Percentiles rank a stretch among this genome's conserved stretches.
Conservation (phyloP, 2,329 filamentous ascomycete species). For the Ophiocordyceps australis region DNA sequence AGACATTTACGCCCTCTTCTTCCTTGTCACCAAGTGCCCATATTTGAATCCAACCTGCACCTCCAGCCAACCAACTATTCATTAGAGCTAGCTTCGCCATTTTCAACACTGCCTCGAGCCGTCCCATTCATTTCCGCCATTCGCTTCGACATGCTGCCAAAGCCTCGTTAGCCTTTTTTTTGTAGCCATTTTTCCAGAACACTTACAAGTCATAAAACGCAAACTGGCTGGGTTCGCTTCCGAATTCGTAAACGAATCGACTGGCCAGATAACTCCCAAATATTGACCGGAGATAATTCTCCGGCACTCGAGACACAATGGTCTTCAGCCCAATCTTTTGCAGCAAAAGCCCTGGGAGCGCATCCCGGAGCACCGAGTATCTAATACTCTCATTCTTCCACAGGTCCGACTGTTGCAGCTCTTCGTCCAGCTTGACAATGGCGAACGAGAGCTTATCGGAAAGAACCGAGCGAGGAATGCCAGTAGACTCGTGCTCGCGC, state of each 20-base stretch:
- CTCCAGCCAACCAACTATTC: no score
- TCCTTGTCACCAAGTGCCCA: no score
- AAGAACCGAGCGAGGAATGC: constrained; percentile 63
- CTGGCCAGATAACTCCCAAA: constrained; percentile 92
- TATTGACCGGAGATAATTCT: constrained; percentile 82
- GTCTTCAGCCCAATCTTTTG: constrained; percentile 83
- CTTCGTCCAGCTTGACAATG: constrained; percentile 93
- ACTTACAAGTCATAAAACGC: constrained; percentile 97
- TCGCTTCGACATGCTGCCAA: constrained; percentile 49
- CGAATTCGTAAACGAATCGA: constrained; percentile 91
- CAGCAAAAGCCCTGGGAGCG: constrained; percentile 66
- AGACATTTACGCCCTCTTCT: no score
- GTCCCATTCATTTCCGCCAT: constrained; percentile 26
- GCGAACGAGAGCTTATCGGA: constrained; percentile 81
- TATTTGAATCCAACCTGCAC: no score
- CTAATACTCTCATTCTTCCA: constrained; percentile 75
- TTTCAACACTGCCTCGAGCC: no score
- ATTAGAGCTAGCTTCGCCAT: no score
- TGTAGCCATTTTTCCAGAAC: not conserved
- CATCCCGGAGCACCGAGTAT: constrained; percentile 62
- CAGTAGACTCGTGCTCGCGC: constrained; percentile 77
- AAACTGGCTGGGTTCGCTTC: constrained; percentile 84
- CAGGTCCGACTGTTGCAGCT: constrained; percentile 80
- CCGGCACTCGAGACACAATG: constrained; percentile 73
- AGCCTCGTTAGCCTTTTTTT: no score